phyloP scores from a whole-genome alignment of 768 basidiomycete species.

The Lactifluus piperatus region DNA sequence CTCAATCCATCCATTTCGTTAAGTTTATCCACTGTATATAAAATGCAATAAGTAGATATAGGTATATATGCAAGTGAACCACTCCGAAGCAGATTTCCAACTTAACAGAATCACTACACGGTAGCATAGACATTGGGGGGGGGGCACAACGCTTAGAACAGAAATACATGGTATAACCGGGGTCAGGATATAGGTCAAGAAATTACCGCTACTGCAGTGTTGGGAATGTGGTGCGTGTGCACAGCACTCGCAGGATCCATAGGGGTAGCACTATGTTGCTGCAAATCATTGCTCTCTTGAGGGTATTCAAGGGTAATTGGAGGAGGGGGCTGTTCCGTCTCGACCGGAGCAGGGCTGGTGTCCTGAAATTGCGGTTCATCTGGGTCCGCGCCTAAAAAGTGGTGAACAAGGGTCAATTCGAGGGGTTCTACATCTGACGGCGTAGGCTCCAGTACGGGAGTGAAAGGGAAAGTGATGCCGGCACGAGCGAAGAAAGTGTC shows the following conservation, averaged over 20 bases:
- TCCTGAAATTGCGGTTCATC: not conserved
- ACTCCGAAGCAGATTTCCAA: not conserved
- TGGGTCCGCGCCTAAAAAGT: conserved; percentile 9
- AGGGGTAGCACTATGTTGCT: not conserved
- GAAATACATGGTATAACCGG: not conserved
- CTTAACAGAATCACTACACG: not conserved
- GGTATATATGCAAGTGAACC: conserved; percentile 1
- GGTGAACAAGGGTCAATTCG: conserved; percentile 7
- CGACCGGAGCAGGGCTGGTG: not conserved
- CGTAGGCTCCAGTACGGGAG: conserved; percentile 25
- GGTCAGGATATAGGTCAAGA: conserved; percentile 6
- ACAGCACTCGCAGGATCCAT: conserved; percentile 1
- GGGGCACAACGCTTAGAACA: not conserved
- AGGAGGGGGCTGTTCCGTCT: not conserved
- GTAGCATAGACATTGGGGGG: not conserved
- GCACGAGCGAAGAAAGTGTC: conserved; percentile 61
- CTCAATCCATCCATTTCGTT: not conserved
- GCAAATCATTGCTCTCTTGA: not conserved
- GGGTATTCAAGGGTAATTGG: not conserved
- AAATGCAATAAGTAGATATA: conserved; percentile 12
- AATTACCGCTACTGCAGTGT: not conserved
- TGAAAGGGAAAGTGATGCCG: conserved; percentile 19
- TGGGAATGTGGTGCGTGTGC: conserved; percentile 2
- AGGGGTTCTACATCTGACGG: conserved; percentile 7
- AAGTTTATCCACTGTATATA: not conserved